These are phyloP conservation scores for Eragrostis curvula DNA, from an alignment of 176 grass and related monocot genomes.

Conservation along the genomic window DNA sequence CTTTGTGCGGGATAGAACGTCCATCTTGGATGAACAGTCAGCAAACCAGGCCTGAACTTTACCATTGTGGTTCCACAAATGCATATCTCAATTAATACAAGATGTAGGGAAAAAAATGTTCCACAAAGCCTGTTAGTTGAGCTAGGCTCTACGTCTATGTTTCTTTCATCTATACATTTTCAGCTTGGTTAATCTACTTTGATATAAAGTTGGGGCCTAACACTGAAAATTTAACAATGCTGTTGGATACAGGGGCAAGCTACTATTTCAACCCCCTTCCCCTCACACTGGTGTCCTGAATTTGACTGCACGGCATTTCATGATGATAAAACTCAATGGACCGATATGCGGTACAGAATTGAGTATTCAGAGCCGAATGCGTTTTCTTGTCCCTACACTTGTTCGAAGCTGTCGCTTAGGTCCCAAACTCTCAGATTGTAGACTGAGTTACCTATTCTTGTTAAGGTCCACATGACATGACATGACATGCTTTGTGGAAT, in stretches of 20 bases:
- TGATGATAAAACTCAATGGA: not conserved
- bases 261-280: conserved; percentile 22
- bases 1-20: not conserved
- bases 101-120: not conserved
- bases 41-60: not conserved
- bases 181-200: not conserved
- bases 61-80: not conserved
- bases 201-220: not conserved
- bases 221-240: not conserved
- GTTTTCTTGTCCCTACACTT: not conserved
- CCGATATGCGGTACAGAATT: not conserved
- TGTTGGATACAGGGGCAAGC: not conserved
- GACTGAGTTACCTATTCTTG: not conserved
- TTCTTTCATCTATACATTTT: conserved; percentile 6
- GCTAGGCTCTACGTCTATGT: not conserved
- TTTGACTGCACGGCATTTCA: not conserved
- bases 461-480: not conserved
- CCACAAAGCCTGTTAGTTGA: not conserved
- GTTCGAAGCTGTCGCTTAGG: not conserved
- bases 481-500: not conserved
- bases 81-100: not conserved
- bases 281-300: not conserved
- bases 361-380: not conserved
- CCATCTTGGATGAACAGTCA: not conserved
- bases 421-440: not conserved